Evolutionary conservation across 2,329 filamentous ascomycete species (phyloP).

Genomic region (Amesomyces nigricolor): DNA sequence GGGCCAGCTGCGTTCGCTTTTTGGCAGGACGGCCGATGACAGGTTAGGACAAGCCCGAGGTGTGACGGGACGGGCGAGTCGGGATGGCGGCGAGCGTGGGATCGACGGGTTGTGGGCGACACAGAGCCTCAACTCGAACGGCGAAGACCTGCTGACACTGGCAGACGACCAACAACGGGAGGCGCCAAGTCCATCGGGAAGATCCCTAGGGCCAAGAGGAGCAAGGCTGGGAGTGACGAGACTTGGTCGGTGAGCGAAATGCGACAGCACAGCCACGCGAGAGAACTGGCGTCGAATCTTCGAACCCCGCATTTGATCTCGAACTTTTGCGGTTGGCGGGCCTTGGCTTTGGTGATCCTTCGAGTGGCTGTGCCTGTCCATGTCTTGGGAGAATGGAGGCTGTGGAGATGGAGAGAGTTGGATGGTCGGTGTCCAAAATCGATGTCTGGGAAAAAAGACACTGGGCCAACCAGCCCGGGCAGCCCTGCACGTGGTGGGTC

Average conservation of each 20-base stretch:
- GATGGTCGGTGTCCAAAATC: no score
- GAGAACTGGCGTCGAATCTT: not conserved
- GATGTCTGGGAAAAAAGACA: no score
- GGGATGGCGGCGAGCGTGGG: not conserved
- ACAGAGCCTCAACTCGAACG: constrained; percentile 1
- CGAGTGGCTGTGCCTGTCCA: not conserved
- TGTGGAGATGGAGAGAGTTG: no score
- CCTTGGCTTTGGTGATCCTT: not conserved
- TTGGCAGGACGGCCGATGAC: not conserved
- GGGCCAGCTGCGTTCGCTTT: not conserved
- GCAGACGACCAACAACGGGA: no score
- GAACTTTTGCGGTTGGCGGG: not conserved
- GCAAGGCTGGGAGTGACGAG: not conserved
- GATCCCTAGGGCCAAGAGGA: no score
- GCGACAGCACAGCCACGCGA: constrained; percentile 4
- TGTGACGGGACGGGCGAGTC: not conserved
- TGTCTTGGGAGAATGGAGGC: not conserved
- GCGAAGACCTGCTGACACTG: not conserved
- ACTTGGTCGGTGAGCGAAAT: not conserved
- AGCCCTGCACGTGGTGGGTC: no score
- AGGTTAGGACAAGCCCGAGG: not conserved
- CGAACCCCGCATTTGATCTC: constrained; percentile 2
- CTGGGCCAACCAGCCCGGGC: no score
- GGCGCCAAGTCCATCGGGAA: not conserved
- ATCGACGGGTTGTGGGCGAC: not conserved